Conservation (phyloP, 1,139 yeast genomes). For the Candida neerlandica region DNA sequence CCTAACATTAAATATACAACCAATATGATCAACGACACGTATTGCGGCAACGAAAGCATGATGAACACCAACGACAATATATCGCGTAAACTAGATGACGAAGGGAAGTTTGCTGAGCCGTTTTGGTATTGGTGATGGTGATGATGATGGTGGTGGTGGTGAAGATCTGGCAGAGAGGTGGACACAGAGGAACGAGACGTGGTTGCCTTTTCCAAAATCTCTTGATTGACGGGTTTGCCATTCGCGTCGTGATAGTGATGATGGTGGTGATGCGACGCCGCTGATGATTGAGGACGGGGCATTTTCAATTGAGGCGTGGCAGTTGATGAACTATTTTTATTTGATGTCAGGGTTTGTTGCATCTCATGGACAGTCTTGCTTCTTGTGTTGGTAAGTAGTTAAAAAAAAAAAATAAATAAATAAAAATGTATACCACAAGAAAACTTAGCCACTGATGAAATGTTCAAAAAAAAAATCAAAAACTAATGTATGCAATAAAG, state of each 20-base stretch:
- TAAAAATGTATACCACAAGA: no score
- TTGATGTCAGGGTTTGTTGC: slow-evolving; percentile 9
- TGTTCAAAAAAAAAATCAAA: not conserved
- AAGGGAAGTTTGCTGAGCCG: slow-evolving; percentile 14
- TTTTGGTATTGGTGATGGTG: slow-evolving; percentile 10
- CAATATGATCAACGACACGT: slow-evolving; percentile 41
- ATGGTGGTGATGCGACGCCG: slow-evolving; percentile 6
- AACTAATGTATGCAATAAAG: not conserved
- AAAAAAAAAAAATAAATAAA: not conserved
- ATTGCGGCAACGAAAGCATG: slow-evolving; percentile 43
- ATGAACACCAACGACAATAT: slow-evolving; percentile 46
- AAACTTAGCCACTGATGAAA: not conserved
- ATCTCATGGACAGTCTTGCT: slow-evolving; percentile 1
- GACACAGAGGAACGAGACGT: slow-evolving; percentile 6
- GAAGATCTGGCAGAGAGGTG: slow-evolving; percentile 8
- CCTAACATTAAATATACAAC: slow-evolving; percentile 44
- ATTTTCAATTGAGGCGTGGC: slow-evolving; percentile 2
- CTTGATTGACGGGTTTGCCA: slow-evolving; percentile 1
- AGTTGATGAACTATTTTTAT: slow-evolving; percentile 1
- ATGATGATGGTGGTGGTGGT: slow-evolving; percentile 13
- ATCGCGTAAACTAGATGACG: slow-evolving; percentile 39
- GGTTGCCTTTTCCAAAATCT: slow-evolving; percentile 6
- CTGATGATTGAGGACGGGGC: slow-evolving; percentile 2
- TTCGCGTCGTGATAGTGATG: slow-evolving; percentile 8
- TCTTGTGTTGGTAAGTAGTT: no score